Base-by-base conservation (phyloP, 345 rosid genomes). In the Reutealis trisperma region DNA sequence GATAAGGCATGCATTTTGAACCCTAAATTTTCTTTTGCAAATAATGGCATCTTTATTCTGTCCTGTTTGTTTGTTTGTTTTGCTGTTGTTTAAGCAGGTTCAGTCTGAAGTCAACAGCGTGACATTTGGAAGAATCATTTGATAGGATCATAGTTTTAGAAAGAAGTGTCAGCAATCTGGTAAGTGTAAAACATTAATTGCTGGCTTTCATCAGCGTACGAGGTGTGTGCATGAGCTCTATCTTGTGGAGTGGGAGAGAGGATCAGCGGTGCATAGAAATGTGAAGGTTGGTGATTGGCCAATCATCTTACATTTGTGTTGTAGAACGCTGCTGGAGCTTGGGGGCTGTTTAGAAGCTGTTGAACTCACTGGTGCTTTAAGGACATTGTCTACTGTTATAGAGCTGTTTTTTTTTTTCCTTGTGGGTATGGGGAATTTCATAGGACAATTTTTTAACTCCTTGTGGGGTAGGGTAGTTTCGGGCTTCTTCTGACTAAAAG, bases 1-100 rank as follows among this genome's bases (percentile, higher is more conserved):
- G 77, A 86, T 77, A 80, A 89, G 94, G 93, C 92, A 86, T 85
- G 90, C 81, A 67, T 81, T 84, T 82, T 81, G 63, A 75, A 83
- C 87, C 82, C 78, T 12, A 44, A 12, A 58, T 71, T 81, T 72
- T 67, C 59, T 67, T 60, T 51, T 77, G 68, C 82, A 68, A 78
- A 81, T 77, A 51, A 72, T 80, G 83, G 75, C 72, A 64, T 85
- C 83, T 85, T 83, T 78, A 77, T 76, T 82, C 84, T 78, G 77
- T 74, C 67, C 44, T 69, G 55, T 82, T 80, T 81, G 71, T 60
- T 77, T 70, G 37, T 44, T 61, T 82, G 15, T 68, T 8, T 75
- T 62, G 54, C 67, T 71, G n/a, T 67, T 52, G 44, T 67, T 63
- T 72, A 0, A 44, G 72, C 87, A 85, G 90, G 83, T 75, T 79